Evolutionary conservation across 306 rosid genomes (phyloP).

Genomic region (Inga laurina): DNA sequence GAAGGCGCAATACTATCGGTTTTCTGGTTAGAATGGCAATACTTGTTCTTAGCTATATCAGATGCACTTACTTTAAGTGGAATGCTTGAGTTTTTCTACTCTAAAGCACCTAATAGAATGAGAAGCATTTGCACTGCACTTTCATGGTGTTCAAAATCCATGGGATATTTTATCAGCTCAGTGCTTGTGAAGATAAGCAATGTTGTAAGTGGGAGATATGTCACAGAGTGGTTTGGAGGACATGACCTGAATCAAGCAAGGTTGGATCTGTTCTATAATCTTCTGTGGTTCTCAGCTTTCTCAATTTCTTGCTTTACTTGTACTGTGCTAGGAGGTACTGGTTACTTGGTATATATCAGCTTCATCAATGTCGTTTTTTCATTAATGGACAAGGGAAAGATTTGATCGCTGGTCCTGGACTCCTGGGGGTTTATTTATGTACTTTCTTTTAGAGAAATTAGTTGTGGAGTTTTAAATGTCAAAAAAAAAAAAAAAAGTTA

Average conservation of each 20-base stretch:
- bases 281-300: constrained; percentile 31
- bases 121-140: constrained; percentile 45
- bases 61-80: constrained; percentile 44
- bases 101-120: constrained; percentile 47
- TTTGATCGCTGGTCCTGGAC: no score
- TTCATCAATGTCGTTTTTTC: no score
- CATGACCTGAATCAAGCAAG: constrained; percentile 34
- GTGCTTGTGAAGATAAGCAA: constrained; percentile 35
- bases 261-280: constrained; percentile 46
- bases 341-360: background rate
- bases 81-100: constrained; percentile 52
- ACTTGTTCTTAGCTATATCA: constrained; percentile 11
- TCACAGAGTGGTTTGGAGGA: constrained; percentile 39
- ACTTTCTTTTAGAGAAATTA: no score
- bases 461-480: no score
- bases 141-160: constrained; percentile 43
- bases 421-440: no score
- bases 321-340: constrained; percentile 38
- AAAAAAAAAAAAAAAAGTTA: background rate
- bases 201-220: background rate
- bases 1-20: constrained; percentile 25
- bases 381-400: no score
- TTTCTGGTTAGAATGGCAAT: constrained; percentile 44
- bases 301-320: constrained; percentile 29
- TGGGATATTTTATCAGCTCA: constrained; percentile 45